phyloP scores from a whole-genome alignment of 305 asterid species.

The Lippia alba region DNA sequence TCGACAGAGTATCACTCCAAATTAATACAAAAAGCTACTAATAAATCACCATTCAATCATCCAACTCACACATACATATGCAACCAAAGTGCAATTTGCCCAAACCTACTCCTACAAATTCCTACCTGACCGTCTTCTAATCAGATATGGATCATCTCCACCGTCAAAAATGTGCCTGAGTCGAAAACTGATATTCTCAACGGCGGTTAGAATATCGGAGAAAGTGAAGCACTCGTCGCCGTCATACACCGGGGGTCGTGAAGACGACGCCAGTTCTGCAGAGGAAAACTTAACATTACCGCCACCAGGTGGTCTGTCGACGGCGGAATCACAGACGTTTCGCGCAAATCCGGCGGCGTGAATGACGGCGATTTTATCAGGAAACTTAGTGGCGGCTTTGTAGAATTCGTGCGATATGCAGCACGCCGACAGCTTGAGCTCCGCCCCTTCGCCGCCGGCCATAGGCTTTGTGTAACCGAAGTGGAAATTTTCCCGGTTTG shows the following conservation, averaged over 20 bases:
- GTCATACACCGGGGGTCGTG: slow-evolving; percentile 38
- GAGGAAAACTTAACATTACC: slow-evolving; percentile 29
- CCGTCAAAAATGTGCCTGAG: slow-evolving; percentile 64
- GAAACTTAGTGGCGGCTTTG: slow-evolving; percentile 56
- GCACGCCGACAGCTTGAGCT: slow-evolving; percentile 48
- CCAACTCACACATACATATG: slow-evolving; percentile 7
- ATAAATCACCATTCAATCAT: not conserved
- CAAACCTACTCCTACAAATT: not conserved
- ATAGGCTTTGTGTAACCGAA: slow-evolving; percentile 21
- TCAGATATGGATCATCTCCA: slow-evolving; percentile 49
- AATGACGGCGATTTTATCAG: slow-evolving; percentile 70
- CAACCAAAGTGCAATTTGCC: not conserved
- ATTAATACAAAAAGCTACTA: not conserved
- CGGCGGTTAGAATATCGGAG: slow-evolving; percentile 52
- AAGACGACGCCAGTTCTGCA: slow-evolving; percentile 31
- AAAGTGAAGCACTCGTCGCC: slow-evolving; percentile 56
- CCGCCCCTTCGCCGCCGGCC: slow-evolving; percentile 35
- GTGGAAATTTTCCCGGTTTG: not conserved
- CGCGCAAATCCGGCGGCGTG: slow-evolving; percentile 72
- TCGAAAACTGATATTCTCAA: slow-evolving; percentile 43
- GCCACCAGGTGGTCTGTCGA: slow-evolving; percentile 15
- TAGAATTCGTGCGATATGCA: slow-evolving; percentile 81
- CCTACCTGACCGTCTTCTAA: slow-evolving; percentile 55
- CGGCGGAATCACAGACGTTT: slow-evolving; percentile 42
- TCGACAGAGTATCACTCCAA: slow-evolving; percentile 5